phyloP scores from a whole-genome alignment of 208 protist species.

The Naegleria fowleri region DNA sequence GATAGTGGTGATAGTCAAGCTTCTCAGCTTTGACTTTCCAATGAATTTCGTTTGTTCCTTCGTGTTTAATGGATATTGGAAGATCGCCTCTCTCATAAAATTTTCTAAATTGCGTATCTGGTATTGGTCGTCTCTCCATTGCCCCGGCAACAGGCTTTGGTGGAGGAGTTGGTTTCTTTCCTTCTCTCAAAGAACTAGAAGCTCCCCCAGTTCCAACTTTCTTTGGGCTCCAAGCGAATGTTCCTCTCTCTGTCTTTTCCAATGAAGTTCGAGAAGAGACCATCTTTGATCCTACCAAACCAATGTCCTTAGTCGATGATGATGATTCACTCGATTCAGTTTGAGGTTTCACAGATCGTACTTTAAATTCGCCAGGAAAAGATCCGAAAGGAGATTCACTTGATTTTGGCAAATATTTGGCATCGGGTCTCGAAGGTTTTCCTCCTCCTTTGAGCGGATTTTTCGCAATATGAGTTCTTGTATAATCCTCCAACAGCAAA shows the following conservation, averaged over 20 bases:
- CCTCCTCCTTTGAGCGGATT: not conserved
- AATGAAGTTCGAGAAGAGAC: slow-evolving; percentile 14
- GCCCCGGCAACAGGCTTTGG: slow-evolving; percentile 74
- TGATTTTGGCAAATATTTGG: slow-evolving; percentile 62
- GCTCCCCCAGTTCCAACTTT: slow-evolving; percentile 72
- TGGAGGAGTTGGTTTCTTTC: slow-evolving; percentile 57
- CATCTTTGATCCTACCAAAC: not conserved
- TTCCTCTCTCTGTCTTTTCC: slow-evolving; percentile 40
- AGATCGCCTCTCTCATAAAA: slow-evolving; percentile 97
- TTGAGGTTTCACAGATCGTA: not conserved
- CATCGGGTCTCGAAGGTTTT: not conserved
- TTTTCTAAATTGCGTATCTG: slow-evolving; percentile 85
- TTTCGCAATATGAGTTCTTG: not conserved
- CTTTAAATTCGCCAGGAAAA: slow-evolving; percentile 46
- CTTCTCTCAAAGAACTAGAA: slow-evolving; percentile 72
- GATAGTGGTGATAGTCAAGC: slow-evolving; percentile 97
- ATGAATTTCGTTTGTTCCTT: slow-evolving; percentile 75
- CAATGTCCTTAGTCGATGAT: not conserved
- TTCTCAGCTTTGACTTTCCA: slow-evolving; percentile 94
- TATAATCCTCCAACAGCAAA: slow-evolving; percentile 11
- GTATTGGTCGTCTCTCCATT: slow-evolving; percentile 58
- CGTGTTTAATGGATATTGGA: slow-evolving; percentile 88
- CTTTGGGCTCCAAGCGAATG: slow-evolving; percentile 62
- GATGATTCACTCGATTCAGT: not conserved
- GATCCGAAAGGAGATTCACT: slow-evolving; percentile 71